Percentiles rank a stretch among this genome's conserved stretches.
phyloP scores from a whole-genome alignment of 208 protist species.

The Leishmania mexicana region DNA sequence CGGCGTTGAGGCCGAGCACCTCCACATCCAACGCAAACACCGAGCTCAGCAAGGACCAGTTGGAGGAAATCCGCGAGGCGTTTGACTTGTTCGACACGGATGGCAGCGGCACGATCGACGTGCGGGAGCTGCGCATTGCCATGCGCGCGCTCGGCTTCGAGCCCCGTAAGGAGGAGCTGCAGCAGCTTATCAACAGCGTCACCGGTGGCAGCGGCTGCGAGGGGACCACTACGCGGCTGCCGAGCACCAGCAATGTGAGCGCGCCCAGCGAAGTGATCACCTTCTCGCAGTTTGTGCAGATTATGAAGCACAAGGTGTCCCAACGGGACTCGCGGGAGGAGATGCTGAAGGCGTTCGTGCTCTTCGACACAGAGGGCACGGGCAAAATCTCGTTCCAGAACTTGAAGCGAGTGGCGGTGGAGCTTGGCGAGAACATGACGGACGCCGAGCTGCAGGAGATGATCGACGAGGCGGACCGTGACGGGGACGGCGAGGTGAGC shows the following conservation, averaged over 20 bases:
- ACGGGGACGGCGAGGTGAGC: slow-evolving; percentile 96
- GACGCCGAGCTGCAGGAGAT: slow-evolving; percentile 98
- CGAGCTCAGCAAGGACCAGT: slow-evolving; percentile 82
- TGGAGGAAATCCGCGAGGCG: slow-evolving; percentile 95
- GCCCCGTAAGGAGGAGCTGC: slow-evolving; percentile 94
- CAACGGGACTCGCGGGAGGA: slow-evolving; percentile 93
- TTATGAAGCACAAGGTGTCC: slow-evolving; percentile 90
- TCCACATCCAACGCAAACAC: slow-evolving; percentile 11
- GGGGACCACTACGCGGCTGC: neutral
- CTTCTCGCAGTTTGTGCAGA: slow-evolving; percentile 84
- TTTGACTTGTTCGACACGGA: slow-evolving; percentile 98
- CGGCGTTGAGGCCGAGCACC: neutral
- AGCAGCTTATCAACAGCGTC: slow-evolving; percentile 69
- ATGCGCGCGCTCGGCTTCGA: slow-evolving; percentile 96
- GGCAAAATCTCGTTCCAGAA: slow-evolving; percentile 97
- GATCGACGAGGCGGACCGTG: slow-evolving; percentile 97
- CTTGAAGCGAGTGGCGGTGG: slow-evolving; percentile 95
- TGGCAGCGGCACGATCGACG: slow-evolving; percentile 93
- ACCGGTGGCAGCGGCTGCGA: slow-evolving; percentile 4
- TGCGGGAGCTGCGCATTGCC: slow-evolving; percentile 93
- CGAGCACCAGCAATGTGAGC: slow-evolving; percentile 3
- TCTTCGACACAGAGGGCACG: slow-evolving; percentile 96
- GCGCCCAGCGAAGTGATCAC: slow-evolving; percentile 54
- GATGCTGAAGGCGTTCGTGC: slow-evolving; percentile 95
- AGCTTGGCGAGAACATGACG: slow-evolving; percentile 96